Evolutionary conservation across 768 basidiomycete genomes (phyloP), one percentile per base, ranked within the genome.

Genomic region (Phlebiopsis gigantea): DNA sequence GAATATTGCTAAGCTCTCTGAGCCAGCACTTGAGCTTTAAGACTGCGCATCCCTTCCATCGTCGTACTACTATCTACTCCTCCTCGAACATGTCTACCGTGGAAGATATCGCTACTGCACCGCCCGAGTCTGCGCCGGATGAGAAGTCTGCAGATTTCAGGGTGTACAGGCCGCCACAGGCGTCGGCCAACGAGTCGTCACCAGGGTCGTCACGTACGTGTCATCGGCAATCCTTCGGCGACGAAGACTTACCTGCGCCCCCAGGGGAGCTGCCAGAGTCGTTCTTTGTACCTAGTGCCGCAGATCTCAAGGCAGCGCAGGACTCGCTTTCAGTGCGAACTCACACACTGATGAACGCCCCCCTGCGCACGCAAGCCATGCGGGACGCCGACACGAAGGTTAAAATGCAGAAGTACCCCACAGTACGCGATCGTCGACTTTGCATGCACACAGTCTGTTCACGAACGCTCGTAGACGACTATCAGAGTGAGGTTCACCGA

Each of bases 401-500:
- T 26, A 88, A 81, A 66, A 75, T 69, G 47, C 81, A 84, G 50
- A 78, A 82, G 63, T 93, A 87, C 84, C 91, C 91, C 8, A 80
- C 77, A 56, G 90, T 92, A 59, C 61, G 78, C 66, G 14, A 31
- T 30, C 15, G 34, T 39, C 17, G 30, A 47, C 28, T 15, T 45
- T 19, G 1, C 41, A 12, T 24, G 19, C 21, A 44, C 41, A 19
- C 26, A 39, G 9, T 51, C 29, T 44, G 30, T 55, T 52, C 0
- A 56, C 29, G 15, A 21, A 17, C 50, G 41, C 31, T 17, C 17
- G 2, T 62, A 94, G 90, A 91, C 90, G 1, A 88, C 79, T 2
- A 88, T 96, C 62, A 83, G 93, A 19, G 71, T 96, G 61, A 81
- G 80, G 63, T 96, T 95, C 71, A 74, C 83, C 21, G 90, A 95